Conservation (phyloP, 768 basidiomycete genomes). For the Galerina sulciceps region DNA sequence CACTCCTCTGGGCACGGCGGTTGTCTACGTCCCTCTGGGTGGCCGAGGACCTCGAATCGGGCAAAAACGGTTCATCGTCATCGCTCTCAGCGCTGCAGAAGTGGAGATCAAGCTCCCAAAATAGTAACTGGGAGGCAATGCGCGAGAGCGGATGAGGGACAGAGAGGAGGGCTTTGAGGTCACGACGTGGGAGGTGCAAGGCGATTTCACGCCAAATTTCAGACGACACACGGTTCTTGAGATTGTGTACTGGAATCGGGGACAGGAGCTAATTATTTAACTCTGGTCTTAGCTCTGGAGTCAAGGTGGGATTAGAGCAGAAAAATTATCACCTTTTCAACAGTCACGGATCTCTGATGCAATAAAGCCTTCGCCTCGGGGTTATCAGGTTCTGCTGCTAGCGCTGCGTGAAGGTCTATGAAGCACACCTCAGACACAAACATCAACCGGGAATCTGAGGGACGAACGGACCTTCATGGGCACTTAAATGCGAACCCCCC, state of each 20-base stretch:
- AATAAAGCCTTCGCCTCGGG: slow-evolving; percentile 67
- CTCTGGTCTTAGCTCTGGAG: background rate
- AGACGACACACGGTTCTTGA: slow-evolving; percentile 59
- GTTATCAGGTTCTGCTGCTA: slow-evolving; percentile 69
- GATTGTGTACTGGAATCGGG: slow-evolving; percentile 39
- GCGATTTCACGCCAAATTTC: slow-evolving; percentile 80
- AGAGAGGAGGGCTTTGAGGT: slow-evolving; percentile 66
- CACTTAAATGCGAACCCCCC: slow-evolving; percentile 61
- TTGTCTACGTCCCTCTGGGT: slow-evolving; percentile 41
- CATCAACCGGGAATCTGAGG: slow-evolving; percentile 1
- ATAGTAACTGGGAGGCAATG: slow-evolving; percentile 70
- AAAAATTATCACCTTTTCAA: slow-evolving; percentile 56
- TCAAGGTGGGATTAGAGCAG: background rate
- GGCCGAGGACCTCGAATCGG: slow-evolving; percentile 19
- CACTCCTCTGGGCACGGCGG: slow-evolving; percentile 65
- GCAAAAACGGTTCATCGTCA: slow-evolving; percentile 17
- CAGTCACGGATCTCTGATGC: slow-evolving; percentile 56
- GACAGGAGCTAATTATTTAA: slow-evolving; percentile 35
- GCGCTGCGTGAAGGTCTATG: slow-evolving; percentile 68
- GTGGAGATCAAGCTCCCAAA: slow-evolving; percentile 66
- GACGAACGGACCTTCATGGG: slow-evolving; percentile 59
- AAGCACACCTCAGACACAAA: background rate
- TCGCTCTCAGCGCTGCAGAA: slow-evolving; percentile 44
- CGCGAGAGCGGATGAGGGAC: slow-evolving; percentile 71
- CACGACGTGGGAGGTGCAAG: slow-evolving; percentile 60